Evolutionary conservation across 148 eudicot species (phyloP).

Genomic region (Nyssa sinensis): DNA sequence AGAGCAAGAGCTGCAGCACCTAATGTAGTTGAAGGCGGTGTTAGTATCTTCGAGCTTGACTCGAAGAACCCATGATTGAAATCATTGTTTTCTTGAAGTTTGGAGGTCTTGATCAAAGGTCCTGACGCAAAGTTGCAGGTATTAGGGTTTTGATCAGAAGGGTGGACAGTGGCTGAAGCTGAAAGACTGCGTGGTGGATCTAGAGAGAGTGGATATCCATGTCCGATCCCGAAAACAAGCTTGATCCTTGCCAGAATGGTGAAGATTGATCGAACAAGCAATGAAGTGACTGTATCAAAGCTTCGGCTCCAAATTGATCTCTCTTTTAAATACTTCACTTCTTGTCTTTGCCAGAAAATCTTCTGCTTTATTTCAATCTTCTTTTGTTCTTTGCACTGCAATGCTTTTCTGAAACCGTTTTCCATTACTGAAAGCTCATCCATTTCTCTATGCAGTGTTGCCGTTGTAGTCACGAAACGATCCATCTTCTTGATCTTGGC

Average conservation of each 20-base stretch:
- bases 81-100: conserved; percentile 12
- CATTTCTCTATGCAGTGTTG: conserved; percentile 61
- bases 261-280: conserved; percentile 58
- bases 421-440: conserved; percentile 59
- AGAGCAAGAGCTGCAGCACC: conserved; percentile 74
- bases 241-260: conserved; percentile 66
- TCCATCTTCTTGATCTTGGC: conserved; percentile 49
- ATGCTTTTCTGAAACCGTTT: conserved; percentile 24
- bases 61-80: conserved; percentile 44
- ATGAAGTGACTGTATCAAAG: conserved; percentile 48
- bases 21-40: conserved; percentile 54
- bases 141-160: conserved; percentile 31
- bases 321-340: conserved; percentile 58
- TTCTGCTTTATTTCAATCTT: conserved; percentile 56
- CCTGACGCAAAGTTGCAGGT: conserved; percentile 37
- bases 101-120: conserved; percentile 32
- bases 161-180: conserved; percentile 72
- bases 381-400: conserved; percentile 25
- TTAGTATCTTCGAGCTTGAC: conserved; percentile 45
- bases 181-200: conserved; percentile 77
- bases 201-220: conserved; percentile 38
- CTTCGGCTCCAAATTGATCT: conserved; percentile 69
- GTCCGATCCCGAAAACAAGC: conserved; percentile 63
- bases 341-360: conserved; percentile 66
- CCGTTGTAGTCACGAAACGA: conserved; percentile 43